These are phyloP conservation scores for Candolleomyces efflorescens DNA, from an alignment of 768 basidiomycete species.

Conservation along the genomic window DNA sequence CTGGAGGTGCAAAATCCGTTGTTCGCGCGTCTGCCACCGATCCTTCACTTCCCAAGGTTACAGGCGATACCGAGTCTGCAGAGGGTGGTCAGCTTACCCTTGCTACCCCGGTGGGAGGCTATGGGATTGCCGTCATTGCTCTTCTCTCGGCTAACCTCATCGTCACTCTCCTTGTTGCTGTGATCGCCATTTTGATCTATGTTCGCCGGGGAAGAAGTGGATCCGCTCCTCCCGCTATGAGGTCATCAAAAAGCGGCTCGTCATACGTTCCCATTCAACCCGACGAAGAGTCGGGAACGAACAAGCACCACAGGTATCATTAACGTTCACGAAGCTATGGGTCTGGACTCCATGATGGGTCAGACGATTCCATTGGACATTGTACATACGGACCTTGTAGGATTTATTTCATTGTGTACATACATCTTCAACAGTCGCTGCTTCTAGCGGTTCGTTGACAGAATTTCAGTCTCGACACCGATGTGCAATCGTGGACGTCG, in stretches of 20 bases:
- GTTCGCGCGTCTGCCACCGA: neutral
- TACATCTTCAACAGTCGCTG: neutral
- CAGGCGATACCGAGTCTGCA: neutral
- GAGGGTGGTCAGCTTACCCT: neutral
- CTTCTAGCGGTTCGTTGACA: neutral
- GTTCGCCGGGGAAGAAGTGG: neutral
- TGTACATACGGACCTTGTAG: too few species aligned
- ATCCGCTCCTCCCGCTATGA: neutral
- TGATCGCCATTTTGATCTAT: neutral
- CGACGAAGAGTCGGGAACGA: neutral
- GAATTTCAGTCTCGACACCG: neutral
- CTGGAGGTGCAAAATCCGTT: neutral
- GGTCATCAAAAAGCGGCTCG: neutral
- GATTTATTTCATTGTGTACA: too few species aligned
- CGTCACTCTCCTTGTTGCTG: neutral
- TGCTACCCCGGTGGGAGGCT: neutral
- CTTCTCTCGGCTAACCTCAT: constrained; percentile 4
- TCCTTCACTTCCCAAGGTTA: neutral
- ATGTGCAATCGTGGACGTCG: neutral
- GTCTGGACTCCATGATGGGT: too few species aligned
- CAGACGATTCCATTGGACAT: too few species aligned
- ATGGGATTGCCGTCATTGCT: constrained; percentile 1
- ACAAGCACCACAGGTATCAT: neutral
- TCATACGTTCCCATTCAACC: neutral
- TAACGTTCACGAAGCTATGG: too few species aligned